Conservation (phyloP, 768 basidiomycete species). For the Collybia nuda region DNA sequence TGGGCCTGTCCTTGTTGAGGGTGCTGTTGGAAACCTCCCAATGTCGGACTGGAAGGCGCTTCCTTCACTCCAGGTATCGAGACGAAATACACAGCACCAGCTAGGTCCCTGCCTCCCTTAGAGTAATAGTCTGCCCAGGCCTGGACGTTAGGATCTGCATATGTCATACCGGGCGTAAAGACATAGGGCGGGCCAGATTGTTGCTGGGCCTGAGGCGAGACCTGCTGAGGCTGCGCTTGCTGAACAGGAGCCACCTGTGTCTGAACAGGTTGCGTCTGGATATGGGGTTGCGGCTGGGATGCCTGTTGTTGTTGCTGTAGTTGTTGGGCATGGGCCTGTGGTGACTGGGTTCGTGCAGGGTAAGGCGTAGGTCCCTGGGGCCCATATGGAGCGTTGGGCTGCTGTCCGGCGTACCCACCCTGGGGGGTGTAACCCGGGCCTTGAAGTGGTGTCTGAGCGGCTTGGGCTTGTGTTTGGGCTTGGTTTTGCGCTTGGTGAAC, state of each 20-base stretch:
- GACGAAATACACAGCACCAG: constrained; percentile 80
- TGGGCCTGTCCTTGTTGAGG: constrained; percentile 6
- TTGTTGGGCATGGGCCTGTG: constrained; percentile 16
- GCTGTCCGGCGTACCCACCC: constrained; percentile 30
- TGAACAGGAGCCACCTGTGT: neutral
- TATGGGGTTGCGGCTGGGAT: constrained; percentile 19
- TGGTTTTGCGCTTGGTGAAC: too few species aligned
- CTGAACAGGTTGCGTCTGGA: constrained; percentile 8
- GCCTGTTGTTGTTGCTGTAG: constrained; percentile 21
- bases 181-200: constrained; percentile 45
- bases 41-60: constrained; percentile 9
- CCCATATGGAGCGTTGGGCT: constrained; percentile 31
- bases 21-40: too few species aligned
- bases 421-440: constrained; percentile 22
- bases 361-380: constrained; percentile 39
- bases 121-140: constrained; percentile 88
- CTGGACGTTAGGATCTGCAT: constrained; percentile 79
- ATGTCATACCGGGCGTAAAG: constrained; percentile 66
- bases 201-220: constrained; percentile 20
- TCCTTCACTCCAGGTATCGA: constrained; percentile 75
- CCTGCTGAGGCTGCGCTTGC: constrained; percentile 20
- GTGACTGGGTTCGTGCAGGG: constrained; percentile 29
- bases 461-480: too few species aligned
- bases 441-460: constrained; percentile 17
- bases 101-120: constrained; percentile 70